These are phyloP conservation scores for Cordyceps javanica DNA, from an alignment of 2,329 filamentous ascomycete species.

Conservation along the genomic window DNA sequence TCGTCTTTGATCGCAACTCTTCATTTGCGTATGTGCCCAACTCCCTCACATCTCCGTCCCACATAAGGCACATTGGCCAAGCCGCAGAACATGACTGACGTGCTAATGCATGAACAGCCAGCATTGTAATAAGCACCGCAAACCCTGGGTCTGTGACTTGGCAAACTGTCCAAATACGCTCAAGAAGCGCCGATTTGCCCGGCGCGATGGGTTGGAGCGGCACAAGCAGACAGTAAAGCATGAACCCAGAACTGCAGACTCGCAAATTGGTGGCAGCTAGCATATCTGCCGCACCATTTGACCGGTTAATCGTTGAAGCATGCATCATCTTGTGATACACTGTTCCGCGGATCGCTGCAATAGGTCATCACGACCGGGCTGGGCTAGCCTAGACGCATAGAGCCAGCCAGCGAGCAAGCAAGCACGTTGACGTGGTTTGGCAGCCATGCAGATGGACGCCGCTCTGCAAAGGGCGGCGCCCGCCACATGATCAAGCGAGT, in stretches of 20 bases:
- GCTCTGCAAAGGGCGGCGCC: neutral
- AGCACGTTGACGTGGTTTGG: constrained; percentile 6
- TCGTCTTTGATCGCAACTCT: constrained; percentile 36
- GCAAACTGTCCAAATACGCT: constrained; percentile 35
- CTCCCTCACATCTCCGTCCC: neutral
- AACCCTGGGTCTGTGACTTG: constrained; percentile 34
- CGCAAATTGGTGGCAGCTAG: neutral
- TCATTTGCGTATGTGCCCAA: constrained; percentile 29
- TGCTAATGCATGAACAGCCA: constrained; percentile 25
- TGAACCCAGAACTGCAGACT: constrained; percentile 16
- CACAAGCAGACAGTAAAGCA: constrained; percentile 36
- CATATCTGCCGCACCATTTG: neutral
- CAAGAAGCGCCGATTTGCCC: constrained; percentile 36
- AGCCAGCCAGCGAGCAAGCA: neutral
- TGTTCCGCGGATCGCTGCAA: neutral
- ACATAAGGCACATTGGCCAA: neutral
- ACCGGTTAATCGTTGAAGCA: neutral
- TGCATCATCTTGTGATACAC: neutral
- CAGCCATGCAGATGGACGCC: constrained; percentile 3
- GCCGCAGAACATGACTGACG: neutral
- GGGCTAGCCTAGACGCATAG: neutral
- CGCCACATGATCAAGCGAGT: neutral
- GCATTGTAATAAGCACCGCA: constrained; percentile 38
- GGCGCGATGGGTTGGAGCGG: constrained; percentile 35
- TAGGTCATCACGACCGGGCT: neutral